A percentile compares a stretch with the other conserved stretches of the same genome.
Conservation (phyloP, 768 basidiomycete species). For the Boletus patriciae region DNA sequence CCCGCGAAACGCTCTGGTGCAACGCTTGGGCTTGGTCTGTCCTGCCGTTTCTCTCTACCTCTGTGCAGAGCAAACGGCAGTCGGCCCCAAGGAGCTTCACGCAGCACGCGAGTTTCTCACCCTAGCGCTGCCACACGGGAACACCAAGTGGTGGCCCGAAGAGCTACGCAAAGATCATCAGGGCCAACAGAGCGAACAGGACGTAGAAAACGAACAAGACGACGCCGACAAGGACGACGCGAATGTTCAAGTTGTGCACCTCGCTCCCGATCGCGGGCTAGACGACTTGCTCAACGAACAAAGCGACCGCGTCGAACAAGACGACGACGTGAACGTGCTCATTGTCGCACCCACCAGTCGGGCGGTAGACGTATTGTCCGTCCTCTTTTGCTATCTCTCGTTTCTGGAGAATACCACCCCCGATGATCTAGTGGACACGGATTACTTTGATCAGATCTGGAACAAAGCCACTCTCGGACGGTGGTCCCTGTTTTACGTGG, state of each 20-base stretch:
- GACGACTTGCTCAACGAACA: not conserved
- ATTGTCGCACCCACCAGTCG: slow-evolving; percentile 13
- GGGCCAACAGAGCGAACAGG: no score
- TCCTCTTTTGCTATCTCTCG: slow-evolving; percentile 15
- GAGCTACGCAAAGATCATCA: not conserved
- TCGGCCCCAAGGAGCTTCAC: slow-evolving; percentile 38
- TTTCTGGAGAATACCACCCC: slow-evolving; percentile 4
- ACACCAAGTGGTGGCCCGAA: not conserved
- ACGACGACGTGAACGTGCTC: slow-evolving; percentile 1
- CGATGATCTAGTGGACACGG: not conserved
- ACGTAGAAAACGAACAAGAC: not conserved
- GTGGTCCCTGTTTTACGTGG: not conserved
- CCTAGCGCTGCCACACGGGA: slow-evolving; percentile 38
- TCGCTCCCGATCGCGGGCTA: not conserved
- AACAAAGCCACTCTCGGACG: not conserved
- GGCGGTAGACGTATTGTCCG: slow-evolving; percentile 10
- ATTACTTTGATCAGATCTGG: slow-evolving; percentile 9
- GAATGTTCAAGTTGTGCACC: not conserved
- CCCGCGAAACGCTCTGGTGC: not conserved
- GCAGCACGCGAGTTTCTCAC: slow-evolving; percentile 46
- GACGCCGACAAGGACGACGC: not conserved
- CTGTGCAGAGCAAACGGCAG: slow-evolving; percentile 12
- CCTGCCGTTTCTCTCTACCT: not conserved
- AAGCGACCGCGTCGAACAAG: not conserved
- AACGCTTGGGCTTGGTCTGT: not conserved